Conservation (phyloP, 2,329 filamentous ascomycete species). For the Cladobotryum protrusum region DNA sequence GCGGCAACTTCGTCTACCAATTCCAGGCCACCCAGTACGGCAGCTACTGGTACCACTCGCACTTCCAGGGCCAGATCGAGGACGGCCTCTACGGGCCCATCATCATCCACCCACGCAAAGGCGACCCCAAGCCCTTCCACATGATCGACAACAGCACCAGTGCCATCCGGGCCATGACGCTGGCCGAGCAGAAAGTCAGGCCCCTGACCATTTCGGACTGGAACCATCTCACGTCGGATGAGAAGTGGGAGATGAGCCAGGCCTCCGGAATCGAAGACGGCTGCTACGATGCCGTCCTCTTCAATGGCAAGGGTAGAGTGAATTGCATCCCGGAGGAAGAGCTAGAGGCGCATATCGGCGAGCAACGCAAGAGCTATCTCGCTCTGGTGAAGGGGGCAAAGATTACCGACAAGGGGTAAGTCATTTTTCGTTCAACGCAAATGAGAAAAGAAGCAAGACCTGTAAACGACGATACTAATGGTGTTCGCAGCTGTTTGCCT, state of each 20-base stretch:
- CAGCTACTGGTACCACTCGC: constrained; percentile 56
- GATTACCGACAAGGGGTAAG: constrained; percentile 38
- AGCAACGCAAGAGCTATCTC: constrained; percentile 26
- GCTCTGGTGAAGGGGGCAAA: constrained; percentile 20
- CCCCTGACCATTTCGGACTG: constrained; percentile 52
- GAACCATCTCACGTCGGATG: constrained; percentile 45
- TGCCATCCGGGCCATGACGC: constrained; percentile 36
- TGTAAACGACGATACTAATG: too few relatives aligned
- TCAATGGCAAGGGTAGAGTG: constrained; percentile 56
- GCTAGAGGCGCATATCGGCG: constrained; percentile 32
- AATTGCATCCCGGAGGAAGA: constrained; percentile 42
- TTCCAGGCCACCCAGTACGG: constrained; percentile 53
- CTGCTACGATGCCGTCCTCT: constrained; percentile 55
- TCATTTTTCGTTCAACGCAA: background rate
- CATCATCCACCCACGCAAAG: constrained; percentile 35
- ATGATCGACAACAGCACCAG: constrained; percentile 36
- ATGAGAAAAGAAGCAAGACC: too few relatives aligned
- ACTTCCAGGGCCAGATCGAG: constrained; percentile 48
- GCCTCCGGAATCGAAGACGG: constrained; percentile 41
- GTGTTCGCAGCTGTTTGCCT: constrained; percentile 31
- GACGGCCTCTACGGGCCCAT: constrained; percentile 56
- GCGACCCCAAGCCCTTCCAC: constrained; percentile 38
- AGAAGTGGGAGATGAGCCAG: constrained; percentile 38
- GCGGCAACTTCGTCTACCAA: constrained; percentile 42
- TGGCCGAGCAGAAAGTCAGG: constrained; percentile 40